Base-by-base conservation (phyloP, 371 early-diverging fungal genomes). In the Catenaria anguillulae region DNA sequence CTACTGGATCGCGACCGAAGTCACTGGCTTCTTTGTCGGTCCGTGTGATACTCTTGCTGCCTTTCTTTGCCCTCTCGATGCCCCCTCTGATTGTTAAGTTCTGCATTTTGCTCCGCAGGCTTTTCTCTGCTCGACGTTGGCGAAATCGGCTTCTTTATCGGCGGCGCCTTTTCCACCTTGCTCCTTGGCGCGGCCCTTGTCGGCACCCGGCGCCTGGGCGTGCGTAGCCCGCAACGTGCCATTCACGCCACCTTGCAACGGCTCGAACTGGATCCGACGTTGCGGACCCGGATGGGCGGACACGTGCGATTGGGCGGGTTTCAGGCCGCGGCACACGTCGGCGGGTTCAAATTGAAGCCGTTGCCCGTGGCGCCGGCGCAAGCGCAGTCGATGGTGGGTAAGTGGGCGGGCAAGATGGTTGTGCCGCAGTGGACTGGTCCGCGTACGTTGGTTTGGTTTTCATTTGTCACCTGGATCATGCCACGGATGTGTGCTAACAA, bases 101-200 rank as follows among this genome's bases (percentile, higher is more conserved):
- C 23, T 10, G 24, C n/a, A 8, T 10, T 4, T 23, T 10, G 19
- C 8, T 8, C 23, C 8, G 2, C 10, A 46, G 46, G 46, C 1
- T 46, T 46, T 24, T 56, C 56, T 23, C 56, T 56, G 35, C 24
- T 23, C 23, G 56, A 56, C 56, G 31, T 56, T 19, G 56, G 56
- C 34, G 56, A 56, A 24, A 56, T 56, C 26, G 56, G 56, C 8
- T 56, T 56, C 56, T 56, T 56, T 23, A 10, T 56, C 4, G 56
- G 56, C 24, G 56, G 56, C 37, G 31, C 31, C 26, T n/a, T 56
- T 36, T 23, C 24, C 23, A 56, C 56, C n/a, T 10, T 23, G 21
- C 21, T 56, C 8, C 23, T 24, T 12, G 21, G 29, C 8, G 34
- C 26, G n/a, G 26, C 8, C 8, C 10, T n/a, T 4, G 4, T 23